Base-by-base conservation (phyloP, 306 rosid species). In the Cyamopsis tetragonoloba region DNA sequence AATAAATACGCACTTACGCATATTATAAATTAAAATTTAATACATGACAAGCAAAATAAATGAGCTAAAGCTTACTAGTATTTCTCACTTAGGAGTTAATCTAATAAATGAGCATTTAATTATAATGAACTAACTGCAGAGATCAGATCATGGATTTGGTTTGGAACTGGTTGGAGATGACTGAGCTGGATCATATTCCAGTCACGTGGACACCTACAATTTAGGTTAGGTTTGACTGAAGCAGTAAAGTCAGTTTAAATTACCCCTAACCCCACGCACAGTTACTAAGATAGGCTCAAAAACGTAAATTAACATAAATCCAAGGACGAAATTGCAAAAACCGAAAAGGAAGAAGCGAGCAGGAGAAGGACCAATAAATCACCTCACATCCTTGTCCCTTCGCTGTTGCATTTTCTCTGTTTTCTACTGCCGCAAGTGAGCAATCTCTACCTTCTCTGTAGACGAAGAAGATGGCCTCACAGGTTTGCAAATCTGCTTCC, bases 401-500 rank as follows among this genome's bases (percentile, higher is more conserved):
- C 28, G 0, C 18, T 4, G 27, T 14, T 20, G 3, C 38, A 27
- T 62, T 20, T 9, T 27, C 11, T 53, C 20, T 14, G 32, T 24
- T 17, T 20, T 20, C 5, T 13, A 6, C 5, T 24, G 44, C 26
- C 18, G 38, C 0, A 12, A 28, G 32, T 30, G 4, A 9, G 14
- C 28, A 3, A 38, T 3, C 43, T 15, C 17, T 38, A 50, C 13
- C 4, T 18, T 60, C 13, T 4, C 13, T 47, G 43, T 34, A 9
- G 14, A 38, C 19, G 6, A 43, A 17, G 66, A 74, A 68, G 3
- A 92, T 92, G 96, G 77, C 84, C 69, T 81, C 91, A 42, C 87
- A 78, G 64, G 74, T 86, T 70, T 71, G 64, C 86, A 78, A 88
- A 85, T 87, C 91, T 6, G 88, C 87, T 70, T 85, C 95, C 30